Evolutionary conservation across 2,329 filamentous ascomycete species (phyloP).

Genomic region (Stagonosporopsis tanaceti): DNA sequence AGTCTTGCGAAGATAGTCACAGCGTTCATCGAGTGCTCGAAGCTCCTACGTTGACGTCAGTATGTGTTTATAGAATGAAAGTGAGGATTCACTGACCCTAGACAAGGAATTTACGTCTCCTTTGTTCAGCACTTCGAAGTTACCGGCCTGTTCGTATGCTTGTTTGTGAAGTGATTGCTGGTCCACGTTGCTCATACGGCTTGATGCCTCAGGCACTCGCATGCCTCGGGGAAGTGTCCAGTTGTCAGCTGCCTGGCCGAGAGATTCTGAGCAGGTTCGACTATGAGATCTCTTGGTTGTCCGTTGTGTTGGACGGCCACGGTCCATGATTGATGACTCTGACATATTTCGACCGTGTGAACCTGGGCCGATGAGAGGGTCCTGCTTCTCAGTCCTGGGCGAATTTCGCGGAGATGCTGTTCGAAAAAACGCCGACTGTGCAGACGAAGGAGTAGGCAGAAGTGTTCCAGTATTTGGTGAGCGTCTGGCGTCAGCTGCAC

Average conservation of each 20-base stretch:
- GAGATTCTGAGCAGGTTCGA: constrained; percentile 45
- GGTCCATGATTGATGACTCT: constrained; percentile 49
- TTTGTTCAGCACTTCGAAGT: constrained; percentile 52
- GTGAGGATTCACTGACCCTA: constrained; percentile 55
- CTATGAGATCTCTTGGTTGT: constrained; percentile 44
- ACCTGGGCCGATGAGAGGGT: constrained; percentile 26
- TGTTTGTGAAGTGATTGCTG: constrained; percentile 50
- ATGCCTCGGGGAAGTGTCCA: constrained; percentile 51
- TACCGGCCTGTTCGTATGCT: constrained; percentile 50
- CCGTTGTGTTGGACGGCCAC: constrained; percentile 46
- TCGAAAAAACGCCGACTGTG: constrained; percentile 43
- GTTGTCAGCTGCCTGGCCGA: constrained; percentile 37
- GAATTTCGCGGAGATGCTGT: constrained; percentile 44
- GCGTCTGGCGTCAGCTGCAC: constrained; percentile 40
- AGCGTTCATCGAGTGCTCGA: constrained; percentile 76
- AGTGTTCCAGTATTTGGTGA: constrained; percentile 42
- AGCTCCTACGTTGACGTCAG: constrained; percentile 66
- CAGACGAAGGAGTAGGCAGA: constrained; percentile 42
- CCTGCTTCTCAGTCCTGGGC: constrained; percentile 43
- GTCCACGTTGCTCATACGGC: constrained; percentile 45
- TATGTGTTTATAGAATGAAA: not conserved
- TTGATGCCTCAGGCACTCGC: constrained; percentile 45
- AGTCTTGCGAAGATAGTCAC: constrained; percentile 78
- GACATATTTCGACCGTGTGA: constrained; percentile 48
- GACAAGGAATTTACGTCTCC: constrained; percentile 62